phyloP scores from a whole-genome alignment of 2,329 filamentous ascomycete genomes.

The Exophiala xenobiotica region DNA sequence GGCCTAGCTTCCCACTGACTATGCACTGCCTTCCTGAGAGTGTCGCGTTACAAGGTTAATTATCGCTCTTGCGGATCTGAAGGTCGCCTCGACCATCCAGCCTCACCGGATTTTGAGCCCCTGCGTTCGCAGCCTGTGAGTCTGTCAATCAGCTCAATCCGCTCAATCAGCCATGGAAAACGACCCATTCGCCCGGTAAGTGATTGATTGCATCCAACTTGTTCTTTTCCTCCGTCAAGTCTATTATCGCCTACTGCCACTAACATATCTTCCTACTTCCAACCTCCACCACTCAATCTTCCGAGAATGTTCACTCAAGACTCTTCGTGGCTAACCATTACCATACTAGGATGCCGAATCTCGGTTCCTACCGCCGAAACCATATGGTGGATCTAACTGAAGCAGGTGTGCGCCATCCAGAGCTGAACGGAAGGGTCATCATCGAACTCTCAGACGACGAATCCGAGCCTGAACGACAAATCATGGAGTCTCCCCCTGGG shows the following conservation, averaged over 20 bases:
- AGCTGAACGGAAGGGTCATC: not conserved
- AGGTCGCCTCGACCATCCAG: no score
- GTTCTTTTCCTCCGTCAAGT: not conserved
- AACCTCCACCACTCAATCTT: no score
- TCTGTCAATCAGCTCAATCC: not conserved
- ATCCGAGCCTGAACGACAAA: not conserved
- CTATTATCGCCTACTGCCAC: not conserved
- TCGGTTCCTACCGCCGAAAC: not conserved
- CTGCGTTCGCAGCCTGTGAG: no score
- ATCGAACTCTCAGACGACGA: constrained; percentile 15
- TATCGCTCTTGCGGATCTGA: not conserved
- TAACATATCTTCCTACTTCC: no score
- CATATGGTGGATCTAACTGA: not conserved
- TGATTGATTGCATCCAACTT: not conserved
- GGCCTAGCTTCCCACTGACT: no score
- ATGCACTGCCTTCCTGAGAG: not conserved
- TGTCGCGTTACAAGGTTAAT: not conserved
- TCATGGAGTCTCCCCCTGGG: no score
- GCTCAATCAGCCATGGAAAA: not conserved
- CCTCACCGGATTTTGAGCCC: no score
- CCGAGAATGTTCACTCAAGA: not conserved
- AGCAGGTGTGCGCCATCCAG: not conserved
- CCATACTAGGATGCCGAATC: not conserved
- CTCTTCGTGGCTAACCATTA: not conserved
- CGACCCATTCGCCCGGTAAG: not conserved